Conservation (phyloP, 148 eudicot genomes). For the Dianthus caryophyllus region DNA sequence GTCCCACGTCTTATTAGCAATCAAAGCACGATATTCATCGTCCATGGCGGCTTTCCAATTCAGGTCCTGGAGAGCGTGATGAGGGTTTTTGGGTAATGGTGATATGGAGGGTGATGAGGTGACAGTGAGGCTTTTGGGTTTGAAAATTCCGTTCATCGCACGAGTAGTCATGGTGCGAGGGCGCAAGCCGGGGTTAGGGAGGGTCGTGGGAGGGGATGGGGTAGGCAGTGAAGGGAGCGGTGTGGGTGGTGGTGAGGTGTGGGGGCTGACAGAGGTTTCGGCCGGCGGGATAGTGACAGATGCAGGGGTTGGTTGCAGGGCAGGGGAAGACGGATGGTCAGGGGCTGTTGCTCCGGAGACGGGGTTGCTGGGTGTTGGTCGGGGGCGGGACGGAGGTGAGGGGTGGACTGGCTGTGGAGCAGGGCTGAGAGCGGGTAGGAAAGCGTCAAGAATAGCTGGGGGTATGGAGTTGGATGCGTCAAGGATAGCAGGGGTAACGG, state of each 20-base stretch:
- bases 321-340: not conserved
- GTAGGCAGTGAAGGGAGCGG: not conserved
- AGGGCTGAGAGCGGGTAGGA: not conserved
- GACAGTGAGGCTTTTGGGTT: too few relatives aligned
- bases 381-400: not conserved
- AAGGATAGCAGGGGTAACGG: not conserved
- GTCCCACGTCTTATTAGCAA: too few relatives aligned
- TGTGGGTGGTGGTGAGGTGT: too few relatives aligned
- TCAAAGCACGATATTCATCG: constrained; percentile 13
- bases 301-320: not conserved
- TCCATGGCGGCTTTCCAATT: constrained; percentile 11
- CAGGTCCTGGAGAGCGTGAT: not conserved
- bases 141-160: too few relatives aligned
- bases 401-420: not conserved
- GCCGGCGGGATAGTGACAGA: too few relatives aligned
- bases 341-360: too few relatives aligned
- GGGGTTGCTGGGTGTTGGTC: too few relatives aligned
- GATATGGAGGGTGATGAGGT: not conserved
- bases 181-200: too few relatives aligned
- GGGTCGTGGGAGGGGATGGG: not conserved
- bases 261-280: too few relatives aligned
- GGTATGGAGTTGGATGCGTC: not conserved
- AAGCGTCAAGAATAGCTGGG: not conserved
- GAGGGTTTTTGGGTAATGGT: not conserved
- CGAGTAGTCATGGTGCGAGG: too few relatives aligned